Evolutionary conservation across 75 land plant species (phyloP).

Genomic region (Pinus albicaulis): DNA sequence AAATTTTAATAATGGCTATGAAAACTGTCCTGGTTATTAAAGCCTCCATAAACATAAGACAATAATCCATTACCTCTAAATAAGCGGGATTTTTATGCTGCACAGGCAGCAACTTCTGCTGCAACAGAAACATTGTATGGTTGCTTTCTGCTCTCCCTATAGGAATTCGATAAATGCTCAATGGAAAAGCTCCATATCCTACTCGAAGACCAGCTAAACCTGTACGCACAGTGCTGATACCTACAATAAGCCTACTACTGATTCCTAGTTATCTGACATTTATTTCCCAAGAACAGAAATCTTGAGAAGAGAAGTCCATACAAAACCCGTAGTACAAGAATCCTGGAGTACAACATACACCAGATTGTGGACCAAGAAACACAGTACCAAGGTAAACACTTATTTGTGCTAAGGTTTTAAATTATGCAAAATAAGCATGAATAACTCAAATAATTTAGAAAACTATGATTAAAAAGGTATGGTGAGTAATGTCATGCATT

Average conservation of each 20-base stretch:
- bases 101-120: slow-evolving; percentile 98
- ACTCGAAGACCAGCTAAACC: slow-evolving; percentile 96
- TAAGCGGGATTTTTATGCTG: slow-evolving; percentile 84
- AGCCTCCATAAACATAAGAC: neutral
- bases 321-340: neutral
- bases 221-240: slow-evolving; percentile 14
- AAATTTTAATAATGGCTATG: neutral
- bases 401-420: too few species aligned
- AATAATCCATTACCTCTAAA: slow-evolving; percentile 56
- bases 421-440: too few species aligned
- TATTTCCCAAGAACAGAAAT: neutral
- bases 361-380: too few species aligned
- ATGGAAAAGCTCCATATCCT: slow-evolving; percentile 97
- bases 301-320: neutral
- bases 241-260: neutral
- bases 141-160: slow-evolving; percentile 99
- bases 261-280: neutral
- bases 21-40: neutral
- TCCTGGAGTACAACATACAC: too few species aligned
- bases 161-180: slow-evolving; percentile 80
- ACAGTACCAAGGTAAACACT: too few species aligned
- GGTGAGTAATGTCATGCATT: too few species aligned
- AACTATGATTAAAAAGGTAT: too few species aligned
- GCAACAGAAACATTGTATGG: slow-evolving; percentile 99
- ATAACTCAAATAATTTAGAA: too few species aligned